These are phyloP conservation scores for Chloranthus sessilifolius DNA, from an alignment of 164 flowering plant species.

Conservation along the genomic window DNA sequence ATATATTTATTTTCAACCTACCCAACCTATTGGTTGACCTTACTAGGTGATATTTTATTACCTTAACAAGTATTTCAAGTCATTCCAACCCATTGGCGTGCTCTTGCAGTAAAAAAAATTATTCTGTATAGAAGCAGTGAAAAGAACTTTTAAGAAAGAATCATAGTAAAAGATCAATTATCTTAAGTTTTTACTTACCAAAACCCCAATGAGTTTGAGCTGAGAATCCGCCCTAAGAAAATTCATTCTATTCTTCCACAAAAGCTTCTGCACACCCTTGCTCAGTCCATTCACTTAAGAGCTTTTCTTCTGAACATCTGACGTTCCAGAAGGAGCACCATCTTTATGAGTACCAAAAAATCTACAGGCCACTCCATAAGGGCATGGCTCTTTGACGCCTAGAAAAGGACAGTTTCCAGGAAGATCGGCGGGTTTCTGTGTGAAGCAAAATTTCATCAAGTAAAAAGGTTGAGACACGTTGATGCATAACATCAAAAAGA, in stretches of 20 bases:
- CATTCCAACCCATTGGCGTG: too few relatives aligned
- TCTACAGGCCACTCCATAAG: constrained; percentile 85
- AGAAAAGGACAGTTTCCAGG: constrained; percentile 81
- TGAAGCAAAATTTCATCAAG: background rate
- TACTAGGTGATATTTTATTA: too few relatives aligned
- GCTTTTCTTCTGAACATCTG: constrained; percentile 17
- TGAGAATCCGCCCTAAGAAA: constrained; percentile 70
- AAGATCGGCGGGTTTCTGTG: constrained; percentile 83
- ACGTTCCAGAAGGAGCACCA: constrained; percentile 18
- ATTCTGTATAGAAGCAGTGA: too few relatives aligned
- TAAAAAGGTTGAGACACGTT: too few relatives aligned
- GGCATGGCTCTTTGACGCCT: constrained; percentile 48
- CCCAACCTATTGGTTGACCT: too few relatives aligned
- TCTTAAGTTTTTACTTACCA: too few relatives aligned
- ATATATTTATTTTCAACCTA: too few relatives aligned
- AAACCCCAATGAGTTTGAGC: constrained; percentile 71
- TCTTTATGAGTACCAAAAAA: constrained; percentile 63
- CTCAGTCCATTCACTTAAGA: constrained; percentile 71
- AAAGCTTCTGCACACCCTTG: constrained; percentile 81
- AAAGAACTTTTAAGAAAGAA: too few relatives aligned
- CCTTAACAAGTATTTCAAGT: too few relatives aligned
- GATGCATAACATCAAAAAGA: too few relatives aligned
- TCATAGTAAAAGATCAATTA: too few relatives aligned
- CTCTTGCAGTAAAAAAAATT: too few relatives aligned
- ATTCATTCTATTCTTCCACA: constrained; percentile 82